phyloP scores from a whole-genome alignment of 768 basidiomycete genomes.

The Leccinum pellstonianum region DNA sequence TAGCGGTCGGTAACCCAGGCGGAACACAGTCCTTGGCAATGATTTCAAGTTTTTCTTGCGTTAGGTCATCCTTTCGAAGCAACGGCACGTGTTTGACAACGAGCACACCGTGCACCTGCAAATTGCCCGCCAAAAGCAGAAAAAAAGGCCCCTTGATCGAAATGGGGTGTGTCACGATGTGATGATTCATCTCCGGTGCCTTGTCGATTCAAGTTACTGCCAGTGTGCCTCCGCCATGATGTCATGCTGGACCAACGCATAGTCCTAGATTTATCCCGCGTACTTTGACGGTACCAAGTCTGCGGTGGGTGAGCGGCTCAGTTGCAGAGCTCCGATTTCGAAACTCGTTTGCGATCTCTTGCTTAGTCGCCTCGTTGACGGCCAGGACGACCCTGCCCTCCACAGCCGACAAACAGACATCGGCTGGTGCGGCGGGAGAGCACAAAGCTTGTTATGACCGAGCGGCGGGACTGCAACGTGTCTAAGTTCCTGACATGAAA shows the following conservation, averaged over 20 bases:
- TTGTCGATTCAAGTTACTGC: conserved; percentile 26
- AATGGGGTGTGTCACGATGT: no score
- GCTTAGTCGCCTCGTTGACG: conserved; percentile 95
- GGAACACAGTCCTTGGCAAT: neutral
- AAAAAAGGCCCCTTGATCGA: no score
- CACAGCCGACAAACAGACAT: conserved; percentile 59
- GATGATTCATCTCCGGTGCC: no score
- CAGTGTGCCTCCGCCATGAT: conserved; percentile 87
- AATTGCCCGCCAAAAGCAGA: no score
- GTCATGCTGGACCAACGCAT: conserved; percentile 99
- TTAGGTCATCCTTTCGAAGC: neutral
- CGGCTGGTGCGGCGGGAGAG: conserved; percentile 1
- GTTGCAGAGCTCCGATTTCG: conserved; percentile 57
- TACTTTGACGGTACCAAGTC: neutral
- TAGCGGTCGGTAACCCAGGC: neutral
- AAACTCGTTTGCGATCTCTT: conserved; percentile 94
- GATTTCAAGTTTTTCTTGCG: conserved; percentile 1
- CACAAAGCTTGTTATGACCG: no score
- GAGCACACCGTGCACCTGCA: no score
- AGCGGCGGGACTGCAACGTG: conserved; percentile 84
- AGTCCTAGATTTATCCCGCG: conserved; percentile 45
- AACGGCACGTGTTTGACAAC: no score
- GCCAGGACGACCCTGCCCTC: conserved; percentile 99
- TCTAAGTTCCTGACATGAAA: conserved; percentile 53
- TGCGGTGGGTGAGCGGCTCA: conserved; percentile 55